These are phyloP conservation scores for Acidomyces sp. DNA, from an alignment of 495 filamentous ascomycete species.

Conservation along the genomic window DNA sequence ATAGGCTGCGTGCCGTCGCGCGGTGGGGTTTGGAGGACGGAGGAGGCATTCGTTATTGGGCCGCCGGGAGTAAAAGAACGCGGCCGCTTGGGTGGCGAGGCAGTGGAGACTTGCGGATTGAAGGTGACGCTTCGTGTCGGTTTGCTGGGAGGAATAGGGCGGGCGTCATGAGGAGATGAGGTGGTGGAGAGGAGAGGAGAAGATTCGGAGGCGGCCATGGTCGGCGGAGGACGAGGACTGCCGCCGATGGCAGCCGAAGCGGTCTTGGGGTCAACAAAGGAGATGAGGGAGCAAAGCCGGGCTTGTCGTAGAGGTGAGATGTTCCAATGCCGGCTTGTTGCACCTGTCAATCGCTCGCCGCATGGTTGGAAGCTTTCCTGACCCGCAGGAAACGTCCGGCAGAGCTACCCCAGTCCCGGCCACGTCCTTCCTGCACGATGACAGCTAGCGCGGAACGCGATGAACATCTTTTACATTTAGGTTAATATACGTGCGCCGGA, in stretches of 20 bases:
- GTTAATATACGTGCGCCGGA: too few species aligned
- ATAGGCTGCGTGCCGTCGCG: conserved; percentile 45
- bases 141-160: conserved; percentile 12
- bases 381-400: too few species aligned
- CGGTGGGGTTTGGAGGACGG: conserved; percentile 14
- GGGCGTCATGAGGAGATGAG: not conserved
- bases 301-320: too few species aligned
- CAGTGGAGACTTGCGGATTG: conserved; percentile 51
- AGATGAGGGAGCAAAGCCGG: too few species aligned
- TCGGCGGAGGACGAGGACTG: not conserved
- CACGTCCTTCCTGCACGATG: too few species aligned
- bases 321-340: too few species aligned
- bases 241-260: not conserved
- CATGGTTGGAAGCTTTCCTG: too few species aligned
- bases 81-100: conserved; percentile 34
- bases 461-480: too few species aligned
- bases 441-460: too few species aligned
- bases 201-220: conserved; percentile 1
- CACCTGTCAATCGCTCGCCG: too few species aligned
- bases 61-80: conserved; percentile 31
- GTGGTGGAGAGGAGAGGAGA: conserved; percentile 12
- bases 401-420: too few species aligned
- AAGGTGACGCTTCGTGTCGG: conserved; percentile 52
- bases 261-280: not conserved
- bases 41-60: conserved; percentile 29